Percentiles rank a stretch among this genome's conserved stretches.
These are phyloP conservation scores for Crotalaria pallida DNA, from an alignment of 306 rosid species.

Conservation along the genomic window DNA sequence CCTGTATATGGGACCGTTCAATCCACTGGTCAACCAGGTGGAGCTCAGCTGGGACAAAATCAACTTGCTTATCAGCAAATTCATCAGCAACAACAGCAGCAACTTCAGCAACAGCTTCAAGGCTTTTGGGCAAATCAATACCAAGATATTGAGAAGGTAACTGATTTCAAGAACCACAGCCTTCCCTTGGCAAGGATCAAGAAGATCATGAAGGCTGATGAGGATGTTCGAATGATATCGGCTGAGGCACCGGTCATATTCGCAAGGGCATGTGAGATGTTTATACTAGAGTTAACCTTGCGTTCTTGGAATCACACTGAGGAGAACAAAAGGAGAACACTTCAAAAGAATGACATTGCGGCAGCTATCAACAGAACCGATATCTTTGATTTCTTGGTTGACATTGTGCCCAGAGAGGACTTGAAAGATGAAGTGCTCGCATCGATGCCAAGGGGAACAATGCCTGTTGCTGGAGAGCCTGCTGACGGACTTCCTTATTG, in stretches of 20 bases:
- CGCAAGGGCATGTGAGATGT: constrained; percentile 76
- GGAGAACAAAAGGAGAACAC: constrained; percentile 67
- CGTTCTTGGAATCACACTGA: constrained; percentile 73
- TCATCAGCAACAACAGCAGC: constrained; percentile 50
- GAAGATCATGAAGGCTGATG: constrained; percentile 75
- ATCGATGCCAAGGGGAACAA: constrained; percentile 60
- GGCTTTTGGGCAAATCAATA: constrained; percentile 49
- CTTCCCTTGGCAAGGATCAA: constrained; percentile 75
- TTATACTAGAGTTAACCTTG: constrained; percentile 62
- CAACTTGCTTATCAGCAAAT: constrained; percentile 59
- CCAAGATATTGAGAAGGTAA: constrained; percentile 54
- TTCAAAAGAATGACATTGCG: constrained; percentile 67
- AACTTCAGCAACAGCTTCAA: constrained; percentile 59
- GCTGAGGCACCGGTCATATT: constrained; percentile 69
- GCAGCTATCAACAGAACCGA: constrained; percentile 71
- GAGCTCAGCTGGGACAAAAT: constrained; percentile 54
- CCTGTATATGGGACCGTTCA: constrained; percentile 33
- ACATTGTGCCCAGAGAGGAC: constrained; percentile 67
- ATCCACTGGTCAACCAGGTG: constrained; percentile 41
- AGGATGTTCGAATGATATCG: constrained; percentile 74
- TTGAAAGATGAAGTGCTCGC: constrained; percentile 65
- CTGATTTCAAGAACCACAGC: constrained; percentile 73
- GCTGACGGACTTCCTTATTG: constrained; percentile 41
- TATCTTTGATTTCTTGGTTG: constrained; percentile 67
- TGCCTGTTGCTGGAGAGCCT: constrained; percentile 42